These are phyloP conservation scores for Quercus dentata DNA, from an alignment of 306 rosid species.

Conservation along the genomic window DNA sequence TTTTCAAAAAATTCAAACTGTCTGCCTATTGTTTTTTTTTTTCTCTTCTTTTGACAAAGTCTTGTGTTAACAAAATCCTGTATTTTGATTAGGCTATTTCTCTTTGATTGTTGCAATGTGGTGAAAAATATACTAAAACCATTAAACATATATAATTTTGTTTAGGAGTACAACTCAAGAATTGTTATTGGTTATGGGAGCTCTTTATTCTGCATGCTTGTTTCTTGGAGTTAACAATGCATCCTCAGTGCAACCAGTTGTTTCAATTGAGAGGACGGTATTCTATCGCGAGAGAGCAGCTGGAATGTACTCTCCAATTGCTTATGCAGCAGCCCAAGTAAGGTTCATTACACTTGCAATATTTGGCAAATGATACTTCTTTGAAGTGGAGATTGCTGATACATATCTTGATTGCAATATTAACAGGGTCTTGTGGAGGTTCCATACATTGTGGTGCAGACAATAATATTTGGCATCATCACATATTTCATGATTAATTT, in stretches of 20 bases:
- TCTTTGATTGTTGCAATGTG: background rate
- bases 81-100: background rate
- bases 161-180: constrained; percentile 60
- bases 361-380: constrained; percentile 1
- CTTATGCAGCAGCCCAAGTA: constrained; percentile 87
- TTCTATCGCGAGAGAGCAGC: constrained; percentile 89
- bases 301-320: constrained; percentile 84
- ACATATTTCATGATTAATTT: constrained; percentile 77
- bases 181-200: constrained; percentile 72
- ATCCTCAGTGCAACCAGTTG: constrained; percentile 86
- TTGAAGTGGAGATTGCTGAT: background rate
- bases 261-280: constrained; percentile 92
- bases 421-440: constrained; percentile 82
- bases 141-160: constrained; percentile 8
- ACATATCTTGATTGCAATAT: constrained; percentile 1
- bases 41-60: background rate
- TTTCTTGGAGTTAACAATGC: constrained; percentile 86
- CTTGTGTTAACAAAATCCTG: background rate
- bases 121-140: background rate
- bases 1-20: background rate
- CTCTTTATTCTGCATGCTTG: constrained; percentile 71
- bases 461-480: constrained; percentile 64
- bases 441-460: constrained; percentile 76
- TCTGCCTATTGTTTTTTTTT: background rate
- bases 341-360: constrained; percentile 1